These are phyloP conservation scores for Teunomyces funiuensis DNA, from an alignment of 805 yeast genomes.

Conservation along the genomic window DNA sequence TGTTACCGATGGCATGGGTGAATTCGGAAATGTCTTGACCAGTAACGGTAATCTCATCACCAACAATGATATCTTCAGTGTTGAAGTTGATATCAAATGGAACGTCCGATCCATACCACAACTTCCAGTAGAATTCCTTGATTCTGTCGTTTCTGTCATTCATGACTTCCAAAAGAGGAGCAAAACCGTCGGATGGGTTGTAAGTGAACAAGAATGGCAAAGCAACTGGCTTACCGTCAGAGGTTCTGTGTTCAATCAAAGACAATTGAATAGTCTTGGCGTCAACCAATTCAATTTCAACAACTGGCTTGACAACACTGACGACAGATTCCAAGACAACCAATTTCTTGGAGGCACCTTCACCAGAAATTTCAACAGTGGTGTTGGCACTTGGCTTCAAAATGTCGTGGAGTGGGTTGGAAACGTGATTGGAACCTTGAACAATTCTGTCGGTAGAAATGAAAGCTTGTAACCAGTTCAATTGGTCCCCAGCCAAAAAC, in stretches of 20 bases:
- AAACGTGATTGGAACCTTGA: conserved; percentile 77
- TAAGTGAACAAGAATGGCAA: conserved; percentile 77
- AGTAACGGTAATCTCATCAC: conserved; percentile 66
- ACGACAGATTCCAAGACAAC: conserved; percentile 69
- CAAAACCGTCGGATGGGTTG: conserved; percentile 86
- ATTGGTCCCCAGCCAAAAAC: conserved; percentile 72
- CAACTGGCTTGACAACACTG: conserved; percentile 67
- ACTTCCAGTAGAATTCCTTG: conserved; percentile 94
- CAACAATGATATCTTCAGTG: conserved; percentile 68
- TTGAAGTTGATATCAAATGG: conserved; percentile 70
- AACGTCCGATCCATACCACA: conserved; percentile 77
- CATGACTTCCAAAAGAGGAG: conserved; percentile 89
- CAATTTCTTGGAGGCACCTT: conserved; percentile 57
- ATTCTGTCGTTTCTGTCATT: conserved; percentile 89
- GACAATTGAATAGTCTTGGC: conserved; percentile 60
- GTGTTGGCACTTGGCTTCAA: conserved; percentile 69
- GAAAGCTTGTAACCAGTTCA: conserved; percentile 91
- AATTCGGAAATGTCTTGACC: conserved; percentile 83
- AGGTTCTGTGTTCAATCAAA: conserved; percentile 86
- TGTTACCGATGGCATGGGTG: conserved; percentile 96
- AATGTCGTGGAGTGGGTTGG: conserved; percentile 78
- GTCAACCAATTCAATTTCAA: conserved; percentile 54
- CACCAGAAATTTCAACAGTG: conserved; percentile 56
- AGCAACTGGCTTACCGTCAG: conserved; percentile 69
- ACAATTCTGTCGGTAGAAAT: conserved; percentile 75